Evolutionary conservation across 2,329 filamentous ascomycete genomes (phyloP), one percentile per base, ranked within the genome.

Genomic region (Penicillium sp.): DNA sequence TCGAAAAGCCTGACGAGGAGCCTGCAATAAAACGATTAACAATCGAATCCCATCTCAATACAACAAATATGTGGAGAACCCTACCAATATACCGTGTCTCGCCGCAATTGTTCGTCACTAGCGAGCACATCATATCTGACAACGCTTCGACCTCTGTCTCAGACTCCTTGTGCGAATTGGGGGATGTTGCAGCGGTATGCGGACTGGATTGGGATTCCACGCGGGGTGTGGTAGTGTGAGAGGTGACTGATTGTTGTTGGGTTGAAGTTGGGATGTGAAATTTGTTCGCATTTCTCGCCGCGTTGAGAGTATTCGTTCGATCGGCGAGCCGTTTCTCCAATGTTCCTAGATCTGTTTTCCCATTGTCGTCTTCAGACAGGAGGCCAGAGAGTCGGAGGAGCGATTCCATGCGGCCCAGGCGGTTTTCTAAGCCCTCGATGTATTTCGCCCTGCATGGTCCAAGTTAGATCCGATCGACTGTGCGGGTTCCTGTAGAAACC

Each of bases 61-160:
- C 25, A n/a, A 30, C 10, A 16, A n/a, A 30, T 13, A 16, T 37
- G 46, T 11, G 16, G 42, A 33, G 46, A n/a, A 25, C 61, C 84
- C 55, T 83, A 93, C 92, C 95, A 68, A 98, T 96, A 74, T 97
- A 99, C 77, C 95, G 85, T 7, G 94, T 97, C 81, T 99, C 95
- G 57, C 95, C 95, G 64, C 87, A 90, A 69, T 94, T 93, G 73
- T 97, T 98, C 1, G 94, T 98, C 33, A 99, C 93, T 35, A 99
- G 80, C 2, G 93, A 97, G 77, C 94, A 98, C 95, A 99, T 98
- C 90, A 97, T 95, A 79, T 99, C 95, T 0, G 94, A 97, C 59
- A 99, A 79, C 1, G 88, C 89, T 75, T 96, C 93, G 1, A 96
- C 91, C 70, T 96, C 90, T 66, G 89, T 84, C 67, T 87, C 85